Conservation (phyloP, 176 grass and related monocot species). For the Zoysia pacifica region DNA sequence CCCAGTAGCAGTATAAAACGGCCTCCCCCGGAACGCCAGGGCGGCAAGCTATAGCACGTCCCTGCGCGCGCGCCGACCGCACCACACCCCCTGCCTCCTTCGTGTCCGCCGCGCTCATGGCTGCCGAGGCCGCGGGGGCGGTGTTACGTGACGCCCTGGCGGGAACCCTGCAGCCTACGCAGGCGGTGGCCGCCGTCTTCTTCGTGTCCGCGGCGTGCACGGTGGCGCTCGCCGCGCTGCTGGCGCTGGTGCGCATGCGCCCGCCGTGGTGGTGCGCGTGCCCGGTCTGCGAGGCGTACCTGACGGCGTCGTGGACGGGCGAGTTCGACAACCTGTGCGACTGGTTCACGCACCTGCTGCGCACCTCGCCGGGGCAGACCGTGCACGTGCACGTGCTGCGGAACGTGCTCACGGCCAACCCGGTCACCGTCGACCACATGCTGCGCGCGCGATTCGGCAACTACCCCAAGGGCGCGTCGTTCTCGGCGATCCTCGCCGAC, state of each 20-base stretch:
- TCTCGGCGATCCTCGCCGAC: slow-evolving; percentile 78
- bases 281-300: slow-evolving; percentile 67
- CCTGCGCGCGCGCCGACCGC: slow-evolving; percentile 27
- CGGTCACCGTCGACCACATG: slow-evolving; percentile 74
- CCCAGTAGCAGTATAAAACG: slow-evolving; percentile 30
- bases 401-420: slow-evolving; percentile 74
- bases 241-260: slow-evolving; percentile 34
- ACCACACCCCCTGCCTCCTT: not conserved
- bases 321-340: slow-evolving; percentile 83
- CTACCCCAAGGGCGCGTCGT: slow-evolving; percentile 76
- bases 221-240: slow-evolving; percentile 50
- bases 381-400: slow-evolving; percentile 81
- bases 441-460: slow-evolving; percentile 64
- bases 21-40: slow-evolving; percentile 13
- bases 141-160: slow-evolving; percentile 43
- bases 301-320: slow-evolving; percentile 64
- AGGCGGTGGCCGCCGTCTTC: slow-evolving; percentile 52
- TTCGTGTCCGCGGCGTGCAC: slow-evolving; percentile 47
- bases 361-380: slow-evolving; percentile 59
- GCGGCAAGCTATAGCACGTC: not conserved
- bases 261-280: slow-evolving; percentile 80
- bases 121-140: not conserved
- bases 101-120: slow-evolving; percentile 3
- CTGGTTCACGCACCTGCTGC: slow-evolving; percentile 91
- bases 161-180: slow-evolving; percentile 36